Percentiles rank a stretch among this genome's conserved stretches.
Conservation (phyloP, 495 filamentous ascomycete genomes). For the Xylaria scruposa region DNA sequence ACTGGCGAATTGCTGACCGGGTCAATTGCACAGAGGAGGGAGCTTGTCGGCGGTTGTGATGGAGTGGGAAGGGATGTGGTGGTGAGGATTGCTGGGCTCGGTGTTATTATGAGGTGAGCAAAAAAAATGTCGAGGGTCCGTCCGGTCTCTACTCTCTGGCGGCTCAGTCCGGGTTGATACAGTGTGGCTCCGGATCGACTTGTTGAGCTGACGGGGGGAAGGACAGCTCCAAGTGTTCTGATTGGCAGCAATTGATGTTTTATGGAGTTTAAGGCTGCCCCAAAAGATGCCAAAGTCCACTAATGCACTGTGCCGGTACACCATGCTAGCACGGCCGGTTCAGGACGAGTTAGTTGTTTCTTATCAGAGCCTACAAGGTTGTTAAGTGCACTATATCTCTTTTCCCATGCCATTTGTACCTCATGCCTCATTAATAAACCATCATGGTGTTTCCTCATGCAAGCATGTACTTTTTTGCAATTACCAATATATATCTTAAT, state of each 20-base stretch:
- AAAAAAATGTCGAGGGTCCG: slow-evolving; percentile 28
- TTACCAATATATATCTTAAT: not conserved
- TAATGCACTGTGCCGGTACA: not conserved
- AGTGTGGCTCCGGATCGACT: slow-evolving; percentile 26
- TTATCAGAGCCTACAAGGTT: not conserved
- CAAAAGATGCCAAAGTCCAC: slow-evolving; percentile 17
- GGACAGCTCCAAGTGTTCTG: not conserved
- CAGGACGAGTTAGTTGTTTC: not conserved
- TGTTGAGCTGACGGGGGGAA: slow-evolving; percentile 16
- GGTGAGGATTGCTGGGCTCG: slow-evolving; percentile 6
- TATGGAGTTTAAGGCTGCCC: slow-evolving; percentile 29
- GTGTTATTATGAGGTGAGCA: slow-evolving; percentile 22
- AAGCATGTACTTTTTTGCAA: not conserved
- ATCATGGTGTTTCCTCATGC: not conserved
- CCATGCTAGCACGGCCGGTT: not conserved
- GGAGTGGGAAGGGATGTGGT: not conserved
- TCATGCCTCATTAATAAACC: not conserved
- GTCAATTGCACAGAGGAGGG: slow-evolving; percentile 24
- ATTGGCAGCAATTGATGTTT: slow-evolving; percentile 35
- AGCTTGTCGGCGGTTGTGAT: slow-evolving; percentile 21
- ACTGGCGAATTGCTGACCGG: slow-evolving; percentile 22
- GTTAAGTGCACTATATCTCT: not conserved
- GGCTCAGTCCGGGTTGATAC: slow-evolving; percentile 12
- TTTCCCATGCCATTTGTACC: not conserved
- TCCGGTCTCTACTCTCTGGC: slow-evolving; percentile 4